phyloP scores from a whole-genome alignment of 2,329 filamentous ascomycete species.

The Scedosporium aurantiacum region DNA sequence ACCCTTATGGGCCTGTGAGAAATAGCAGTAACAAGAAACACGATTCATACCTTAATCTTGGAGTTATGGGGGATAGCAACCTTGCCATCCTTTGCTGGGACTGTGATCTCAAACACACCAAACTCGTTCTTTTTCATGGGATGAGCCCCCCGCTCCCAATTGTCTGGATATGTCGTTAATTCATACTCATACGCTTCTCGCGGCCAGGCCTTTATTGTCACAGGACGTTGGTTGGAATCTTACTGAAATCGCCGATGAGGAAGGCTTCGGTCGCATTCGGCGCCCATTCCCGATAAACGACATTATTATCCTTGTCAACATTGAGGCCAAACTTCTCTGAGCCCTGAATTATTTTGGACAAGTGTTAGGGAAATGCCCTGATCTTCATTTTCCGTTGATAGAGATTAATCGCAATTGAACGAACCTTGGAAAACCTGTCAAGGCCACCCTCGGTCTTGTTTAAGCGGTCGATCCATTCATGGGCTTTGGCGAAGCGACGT shows the following conservation, averaged over 20 bases:
- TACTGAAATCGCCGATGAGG: slow-evolving; percentile 91
- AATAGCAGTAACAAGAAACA: background rate
- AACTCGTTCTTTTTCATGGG: slow-evolving; percentile 79
- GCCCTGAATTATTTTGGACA: slow-evolving; percentile 42
- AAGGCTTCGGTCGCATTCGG: slow-evolving; percentile 77
- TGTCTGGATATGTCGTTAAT: slow-evolving; percentile 40
- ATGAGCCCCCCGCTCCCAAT: slow-evolving; percentile 74
- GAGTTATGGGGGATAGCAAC: slow-evolving; percentile 83
- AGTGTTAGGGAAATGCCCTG: background rate
- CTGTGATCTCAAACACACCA: slow-evolving; percentile 73
- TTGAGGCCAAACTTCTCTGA: slow-evolving; percentile 81
- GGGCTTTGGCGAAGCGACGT: slow-evolving; percentile 65
- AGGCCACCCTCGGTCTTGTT: slow-evolving; percentile 77
- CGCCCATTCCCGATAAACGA: slow-evolving; percentile 92
- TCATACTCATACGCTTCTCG: background rate
- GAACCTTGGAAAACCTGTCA: slow-evolving; percentile 78
- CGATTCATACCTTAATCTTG: slow-evolving; percentile 70
- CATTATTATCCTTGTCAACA: slow-evolving; percentile 69
- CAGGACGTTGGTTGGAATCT: slow-evolving; percentile 17
- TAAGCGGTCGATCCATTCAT: slow-evolving; percentile 79
- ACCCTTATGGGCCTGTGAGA: background rate
- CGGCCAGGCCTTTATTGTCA: too few species aligned
- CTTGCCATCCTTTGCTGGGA: slow-evolving; percentile 63
- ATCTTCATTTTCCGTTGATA: background rate
- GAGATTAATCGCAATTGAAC: slow-evolving; percentile 15